Evolutionary conservation across 164 flowering plant genomes (phyloP).

Genomic region (Brasenia schreberi): DNA sequence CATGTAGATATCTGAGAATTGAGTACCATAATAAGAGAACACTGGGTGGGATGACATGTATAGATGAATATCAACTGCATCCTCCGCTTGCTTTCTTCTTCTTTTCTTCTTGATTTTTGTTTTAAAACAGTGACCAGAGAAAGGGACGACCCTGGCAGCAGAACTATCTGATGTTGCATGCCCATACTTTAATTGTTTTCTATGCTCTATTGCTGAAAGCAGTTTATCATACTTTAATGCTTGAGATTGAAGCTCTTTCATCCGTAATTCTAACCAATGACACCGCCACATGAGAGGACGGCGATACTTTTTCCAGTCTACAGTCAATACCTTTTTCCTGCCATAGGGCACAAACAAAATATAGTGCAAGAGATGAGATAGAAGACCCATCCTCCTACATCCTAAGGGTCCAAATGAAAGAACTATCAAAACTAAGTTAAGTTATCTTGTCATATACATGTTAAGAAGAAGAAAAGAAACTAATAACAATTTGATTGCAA

Average conservation of each 20-base stretch:
- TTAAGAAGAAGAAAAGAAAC: too few relatives aligned
- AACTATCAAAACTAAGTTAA: neutral
- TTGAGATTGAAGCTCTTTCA: conserved; percentile 56
- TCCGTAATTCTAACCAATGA: conserved; percentile 72
- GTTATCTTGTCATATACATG: neutral
- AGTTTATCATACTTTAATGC: conserved; percentile 39
- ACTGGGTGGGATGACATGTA: conserved; percentile 65
- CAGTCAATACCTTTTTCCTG: conserved; percentile 77
- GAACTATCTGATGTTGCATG: conserved; percentile 22
- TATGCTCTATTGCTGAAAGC: conserved; percentile 27
- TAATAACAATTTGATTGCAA: too few relatives aligned
- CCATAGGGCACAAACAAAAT: neutral
- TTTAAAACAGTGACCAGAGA: conserved; percentile 18
- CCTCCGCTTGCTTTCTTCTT: conserved; percentile 66
- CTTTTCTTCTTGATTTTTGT: conserved; percentile 51
- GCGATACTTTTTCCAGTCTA: conserved; percentile 74
- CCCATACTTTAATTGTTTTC: conserved; percentile 19
- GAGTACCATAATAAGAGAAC: conserved; percentile 66
- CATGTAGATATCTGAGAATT: neutral
- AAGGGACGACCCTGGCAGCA: conserved; percentile 52
- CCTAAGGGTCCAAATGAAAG: neutral
- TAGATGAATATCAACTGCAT: conserved; percentile 31
- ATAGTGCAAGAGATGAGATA: neutral
- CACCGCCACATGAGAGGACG: conserved; percentile 76
- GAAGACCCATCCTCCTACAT: neutral